Evolutionary conservation across 345 rosid species (phyloP), one percentile per base, ranked within the genome.

Genomic region (Erodium maritimum): DNA sequence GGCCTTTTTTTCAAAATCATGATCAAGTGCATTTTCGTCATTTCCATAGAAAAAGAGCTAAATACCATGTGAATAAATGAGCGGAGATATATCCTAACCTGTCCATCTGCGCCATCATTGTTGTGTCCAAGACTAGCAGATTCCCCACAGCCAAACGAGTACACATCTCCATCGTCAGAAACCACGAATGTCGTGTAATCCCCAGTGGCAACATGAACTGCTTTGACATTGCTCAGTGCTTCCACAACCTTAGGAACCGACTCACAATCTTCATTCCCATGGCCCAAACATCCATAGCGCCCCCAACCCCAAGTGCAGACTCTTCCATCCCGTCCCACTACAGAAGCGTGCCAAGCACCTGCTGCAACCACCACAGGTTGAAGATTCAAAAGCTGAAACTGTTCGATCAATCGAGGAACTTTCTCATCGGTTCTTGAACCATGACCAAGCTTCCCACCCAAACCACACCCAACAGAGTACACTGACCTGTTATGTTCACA

Each of bases 261-360:
- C 68, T 89, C 91, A 23, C 80, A 75, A 33, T 93, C 99, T 59
- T 87, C 99, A 19, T 80, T 87, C 50, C 99, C 99, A 24, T 89
- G 97, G 51, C 99, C 99, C 58, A 93, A 73, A 72, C 99, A 93
- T 14, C 99, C 99, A 65, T 80, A 79, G 45, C 90, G 94, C 0
- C 97, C 97, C 97, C 97, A 93, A 58, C 97, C 99, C 99, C 95
- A 93, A 1, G 97, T 93, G 77, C 91, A 93, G 55, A 93, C 94
- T 62, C 88, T 61, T 23, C 99, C 99, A 71, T 89, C 97, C 58
- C 69, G 78, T 57, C 99, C 99, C 10, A 93, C 82, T 50, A 82
- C 96, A 54, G 99, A 96, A 23, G 99, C 96, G 71, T 93, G 96
- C 99, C 99, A 93, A 59, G 91, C 86, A 60, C 96, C 99, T 9